Evolutionary conservation across 495 filamentous ascomycete species (phyloP).

Genomic region (Amorphotheca resinae): DNA sequence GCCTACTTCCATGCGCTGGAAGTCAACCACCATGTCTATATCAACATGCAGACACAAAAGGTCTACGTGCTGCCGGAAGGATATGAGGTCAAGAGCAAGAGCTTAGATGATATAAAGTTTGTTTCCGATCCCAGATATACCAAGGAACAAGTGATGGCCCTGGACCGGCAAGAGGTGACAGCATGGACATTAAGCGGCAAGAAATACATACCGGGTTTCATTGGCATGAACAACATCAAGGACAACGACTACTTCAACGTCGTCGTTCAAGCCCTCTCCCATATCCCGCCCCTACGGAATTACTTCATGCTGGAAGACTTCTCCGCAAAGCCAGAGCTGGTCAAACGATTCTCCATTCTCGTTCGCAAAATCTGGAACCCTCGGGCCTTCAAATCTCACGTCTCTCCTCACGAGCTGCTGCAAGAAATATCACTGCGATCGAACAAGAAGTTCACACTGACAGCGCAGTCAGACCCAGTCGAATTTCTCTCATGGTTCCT

Average conservation of each 20-base stretch:
- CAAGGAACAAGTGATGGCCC: slow-evolving; percentile 59
- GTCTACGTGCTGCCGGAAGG: slow-evolving; percentile 95
- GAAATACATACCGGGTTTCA: slow-evolving; percentile 85
- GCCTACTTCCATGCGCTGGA: slow-evolving; percentile 98
- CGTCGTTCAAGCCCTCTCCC: slow-evolving; percentile 82
- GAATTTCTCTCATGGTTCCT: slow-evolving; percentile 97
- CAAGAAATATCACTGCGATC: slow-evolving; percentile 87
- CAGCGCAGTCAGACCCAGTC: slow-evolving; percentile 83
- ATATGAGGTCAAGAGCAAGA: slow-evolving; percentile 92
- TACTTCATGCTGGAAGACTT: slow-evolving; percentile 82
- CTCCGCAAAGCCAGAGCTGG: slow-evolving; percentile 39
- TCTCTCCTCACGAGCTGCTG: slow-evolving; percentile 92
- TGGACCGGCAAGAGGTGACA: slow-evolving; percentile 65
- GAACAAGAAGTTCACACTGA: slow-evolving; percentile 85
- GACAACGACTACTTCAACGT: slow-evolving; percentile 98
- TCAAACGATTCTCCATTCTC: slow-evolving; percentile 75
- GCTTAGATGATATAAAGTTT: slow-evolving; percentile 96
- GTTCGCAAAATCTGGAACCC: slow-evolving; percentile 98
- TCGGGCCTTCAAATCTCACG: slow-evolving; percentile 90
- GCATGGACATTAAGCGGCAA: slow-evolving; percentile 69
- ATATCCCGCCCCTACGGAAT: slow-evolving; percentile 83
- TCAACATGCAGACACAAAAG: slow-evolving; percentile 92
- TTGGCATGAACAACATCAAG: slow-evolving; percentile 99
- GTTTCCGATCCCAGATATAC: slow-evolving; percentile 86
- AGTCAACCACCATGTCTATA: slow-evolving; percentile 87